Conservation (phyloP, 2,329 filamentous ascomycete species). For the Stagonosporopsis rhizophila region DNA sequence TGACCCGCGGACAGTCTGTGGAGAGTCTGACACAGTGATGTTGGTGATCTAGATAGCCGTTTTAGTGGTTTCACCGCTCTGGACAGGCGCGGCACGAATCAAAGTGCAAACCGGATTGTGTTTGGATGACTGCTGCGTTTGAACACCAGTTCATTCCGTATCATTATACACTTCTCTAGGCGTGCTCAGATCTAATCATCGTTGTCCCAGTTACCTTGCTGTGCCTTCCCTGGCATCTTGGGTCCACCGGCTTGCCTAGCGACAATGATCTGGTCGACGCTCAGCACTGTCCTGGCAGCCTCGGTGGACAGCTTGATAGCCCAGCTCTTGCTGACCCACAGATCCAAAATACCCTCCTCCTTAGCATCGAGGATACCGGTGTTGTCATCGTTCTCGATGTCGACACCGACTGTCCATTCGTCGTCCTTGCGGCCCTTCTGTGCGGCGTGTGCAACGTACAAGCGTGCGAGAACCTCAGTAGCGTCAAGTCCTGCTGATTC, state of each 20-base stretch:
- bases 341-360: constrained; percentile 87
- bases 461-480: constrained; percentile 89
- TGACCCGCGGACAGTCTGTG: background rate
- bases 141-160: constrained; percentile 2
- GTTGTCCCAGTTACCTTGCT: constrained; percentile 72
- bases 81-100: background rate
- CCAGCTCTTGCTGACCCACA: constrained; percentile 92
- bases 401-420: constrained; percentile 90
- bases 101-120: background rate
- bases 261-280: constrained; percentile 98
- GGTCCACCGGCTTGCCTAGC: constrained; percentile 96
- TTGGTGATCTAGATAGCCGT: background rate
- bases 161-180: constrained; percentile 12
- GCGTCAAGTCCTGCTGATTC: constrained; percentile 96
- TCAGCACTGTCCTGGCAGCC: constrained; percentile 89
- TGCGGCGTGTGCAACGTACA: constrained; percentile 89
- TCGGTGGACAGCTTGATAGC: constrained; percentile 97
- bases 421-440: constrained; percentile 62
- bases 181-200: constrained; percentile 52
- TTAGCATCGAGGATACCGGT: constrained; percentile 85
- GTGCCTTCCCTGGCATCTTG: constrained; percentile 92
- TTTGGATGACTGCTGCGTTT: background rate
- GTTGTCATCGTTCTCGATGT: constrained; percentile 86
- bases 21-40: background rate
- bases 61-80: background rate